Percentiles rank a stretch among this genome's conserved stretches.
These are phyloP conservation scores for Aspergillus quadricinctus DNA, from an alignment of 2,329 filamentous ascomycete species.

Conservation along the genomic window DNA sequence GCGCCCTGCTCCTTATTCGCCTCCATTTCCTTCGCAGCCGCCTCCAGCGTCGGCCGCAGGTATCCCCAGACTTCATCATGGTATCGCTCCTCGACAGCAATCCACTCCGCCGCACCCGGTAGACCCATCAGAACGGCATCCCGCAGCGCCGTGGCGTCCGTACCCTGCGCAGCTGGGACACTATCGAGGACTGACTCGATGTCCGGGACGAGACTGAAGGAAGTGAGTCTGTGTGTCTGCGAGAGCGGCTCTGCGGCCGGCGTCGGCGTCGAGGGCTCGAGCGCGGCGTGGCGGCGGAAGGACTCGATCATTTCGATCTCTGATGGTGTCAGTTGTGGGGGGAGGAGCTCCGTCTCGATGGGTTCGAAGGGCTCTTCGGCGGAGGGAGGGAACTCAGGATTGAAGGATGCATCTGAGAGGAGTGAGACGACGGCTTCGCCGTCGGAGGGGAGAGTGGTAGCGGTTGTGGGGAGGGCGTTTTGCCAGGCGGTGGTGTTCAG, in stretches of 20 bases:
- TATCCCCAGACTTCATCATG: slow-evolving; percentile 66
- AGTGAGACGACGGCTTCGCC: slow-evolving; percentile 41
- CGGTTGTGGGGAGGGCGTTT: slow-evolving; percentile 2
- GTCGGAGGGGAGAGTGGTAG: slow-evolving; percentile 25
- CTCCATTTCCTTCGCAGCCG: slow-evolving; percentile 55
- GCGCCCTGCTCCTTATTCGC: slow-evolving; percentile 19
- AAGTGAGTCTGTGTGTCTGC: slow-evolving; percentile 19
- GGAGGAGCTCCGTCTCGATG: slow-evolving; percentile 18
- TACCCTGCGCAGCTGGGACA: slow-evolving; percentile 9
- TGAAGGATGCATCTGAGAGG: slow-evolving; percentile 31
- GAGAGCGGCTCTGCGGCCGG: slow-evolving; percentile 2
- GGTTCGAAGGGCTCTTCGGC: slow-evolving; percentile 23
- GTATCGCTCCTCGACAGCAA: slow-evolving; percentile 34
- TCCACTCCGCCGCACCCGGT: slow-evolving; percentile 30
- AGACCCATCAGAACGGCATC: slow-evolving; percentile 28
- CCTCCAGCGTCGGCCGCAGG: slow-evolving; percentile 51
- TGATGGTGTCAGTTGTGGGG: slow-evolving; percentile 16
- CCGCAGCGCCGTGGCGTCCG: slow-evolving; percentile 18
- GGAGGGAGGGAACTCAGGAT: slow-evolving; percentile 20
- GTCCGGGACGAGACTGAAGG: slow-evolving; percentile 29
- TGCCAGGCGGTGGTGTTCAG: slow-evolving; percentile 16
- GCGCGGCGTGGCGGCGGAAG: slow-evolving; percentile 22
- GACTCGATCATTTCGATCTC: slow-evolving; percentile 31
- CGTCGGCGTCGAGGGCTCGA: background rate
- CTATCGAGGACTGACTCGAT: slow-evolving; percentile 30